Evolutionary conservation across 2,329 filamentous ascomycete species (phyloP).

Genomic region (Myriosclerotinia scirpicola): DNA sequence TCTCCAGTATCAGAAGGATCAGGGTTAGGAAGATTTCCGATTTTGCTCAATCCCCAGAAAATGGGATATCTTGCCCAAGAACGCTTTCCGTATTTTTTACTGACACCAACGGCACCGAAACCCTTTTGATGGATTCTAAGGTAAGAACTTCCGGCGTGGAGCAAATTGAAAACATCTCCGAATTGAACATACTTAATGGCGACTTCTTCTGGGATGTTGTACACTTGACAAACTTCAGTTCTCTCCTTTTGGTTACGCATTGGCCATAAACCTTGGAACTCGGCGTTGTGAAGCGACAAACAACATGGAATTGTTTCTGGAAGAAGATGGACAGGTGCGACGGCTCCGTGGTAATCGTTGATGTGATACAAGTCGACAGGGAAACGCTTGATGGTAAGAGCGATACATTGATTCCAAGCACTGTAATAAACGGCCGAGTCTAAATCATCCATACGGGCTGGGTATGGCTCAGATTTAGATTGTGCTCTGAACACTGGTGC

Average conservation of each 20-base stretch:
- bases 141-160: slow-evolving; percentile 62
- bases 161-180: slow-evolving; percentile 66
- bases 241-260: slow-evolving; percentile 62
- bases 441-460: slow-evolving; percentile 67
- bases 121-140: slow-evolving; percentile 66
- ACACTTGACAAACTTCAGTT: slow-evolving; percentile 63
- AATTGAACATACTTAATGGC: slow-evolving; percentile 65
- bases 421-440: slow-evolving; percentile 68
- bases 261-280: slow-evolving; percentile 69
- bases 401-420: slow-evolving; percentile 70
- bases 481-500: slow-evolving; percentile 60
- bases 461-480: slow-evolving; percentile 62
- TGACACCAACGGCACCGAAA: slow-evolving; percentile 67
- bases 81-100: slow-evolving; percentile 66
- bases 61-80: slow-evolving; percentile 67
- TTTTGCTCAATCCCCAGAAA: slow-evolving; percentile 64
- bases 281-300: slow-evolving; percentile 66
- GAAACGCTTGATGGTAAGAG: slow-evolving; percentile 61
- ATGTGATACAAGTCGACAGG: slow-evolving; percentile 64
- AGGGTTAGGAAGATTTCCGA: slow-evolving; percentile 69
- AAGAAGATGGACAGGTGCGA: slow-evolving; percentile 64
- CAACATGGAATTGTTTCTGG: slow-evolving; percentile 60
- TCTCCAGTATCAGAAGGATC: slow-evolving; percentile 58
- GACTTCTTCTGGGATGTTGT: slow-evolving; percentile 58
- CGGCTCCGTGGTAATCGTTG: slow-evolving; percentile 64